These are phyloP conservation scores for Populus nigra DNA, from an alignment of 345 rosid species.

Conservation along the genomic window DNA sequence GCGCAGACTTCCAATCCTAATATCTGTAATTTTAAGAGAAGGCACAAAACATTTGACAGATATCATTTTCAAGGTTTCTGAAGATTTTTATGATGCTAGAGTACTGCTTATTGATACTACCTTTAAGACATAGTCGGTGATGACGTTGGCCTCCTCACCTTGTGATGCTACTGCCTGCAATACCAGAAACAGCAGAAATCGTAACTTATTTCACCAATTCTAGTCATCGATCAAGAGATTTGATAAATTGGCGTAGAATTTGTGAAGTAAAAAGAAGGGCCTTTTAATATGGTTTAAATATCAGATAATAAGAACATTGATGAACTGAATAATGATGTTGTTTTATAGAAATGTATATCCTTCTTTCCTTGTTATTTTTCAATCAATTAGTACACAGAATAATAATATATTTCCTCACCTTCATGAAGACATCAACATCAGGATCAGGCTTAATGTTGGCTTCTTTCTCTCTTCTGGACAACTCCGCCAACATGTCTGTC, in stretches of 20 bases:
- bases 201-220: background rate
- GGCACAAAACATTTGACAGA: background rate
- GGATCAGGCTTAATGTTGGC: conserved; percentile 80
- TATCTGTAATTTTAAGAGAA: conserved; percentile 37
- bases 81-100: background rate
- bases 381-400: too few species aligned
- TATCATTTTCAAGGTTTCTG: background rate
- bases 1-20: conserved; percentile 71
- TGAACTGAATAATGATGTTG: too few species aligned
- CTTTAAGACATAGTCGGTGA: conserved; percentile 80
- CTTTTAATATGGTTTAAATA: too few species aligned
- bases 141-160: conserved; percentile 56
- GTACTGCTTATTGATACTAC: conserved; percentile 22
- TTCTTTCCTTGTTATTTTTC: too few species aligned
- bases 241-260: background rate
- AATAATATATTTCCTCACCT: conserved; percentile 36
- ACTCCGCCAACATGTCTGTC: conserved; percentile 68
- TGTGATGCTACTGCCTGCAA: conserved; percentile 51
- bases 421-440: conserved; percentile 79
- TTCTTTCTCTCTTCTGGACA: conserved; percentile 72
- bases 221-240: too few species aligned
- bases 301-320: too few species aligned
- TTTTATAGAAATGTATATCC: too few species aligned
- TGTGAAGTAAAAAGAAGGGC: too few species aligned
- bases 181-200: background rate